These are phyloP conservation scores for Trichopus zeylanicus DNA, from an alignment of 116 monocot genomes.

Conservation along the genomic window DNA sequence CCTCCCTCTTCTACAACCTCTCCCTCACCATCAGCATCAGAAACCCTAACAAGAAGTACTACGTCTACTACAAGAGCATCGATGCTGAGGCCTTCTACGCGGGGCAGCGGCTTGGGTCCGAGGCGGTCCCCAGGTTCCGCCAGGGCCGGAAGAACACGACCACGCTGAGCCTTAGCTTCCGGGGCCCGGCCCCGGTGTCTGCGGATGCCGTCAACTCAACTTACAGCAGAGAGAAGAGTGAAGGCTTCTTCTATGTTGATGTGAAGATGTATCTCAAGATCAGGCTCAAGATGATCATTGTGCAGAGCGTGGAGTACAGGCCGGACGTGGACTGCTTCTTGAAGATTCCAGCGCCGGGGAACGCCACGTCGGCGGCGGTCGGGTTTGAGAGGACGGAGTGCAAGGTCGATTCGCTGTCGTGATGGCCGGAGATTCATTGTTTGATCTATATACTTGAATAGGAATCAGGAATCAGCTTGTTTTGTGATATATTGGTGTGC, in stretches of 20 bases:
- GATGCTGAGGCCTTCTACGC: background rate
- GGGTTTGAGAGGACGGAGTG: constrained; percentile 27
- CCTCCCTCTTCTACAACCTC: constrained; percentile 4
- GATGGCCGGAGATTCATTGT: too few species aligned
- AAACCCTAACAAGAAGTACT: background rate
- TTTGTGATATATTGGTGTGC: too few species aligned
- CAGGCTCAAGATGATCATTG: constrained; percentile 33
- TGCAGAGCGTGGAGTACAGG: constrained; percentile 29
- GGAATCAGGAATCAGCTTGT: too few species aligned
- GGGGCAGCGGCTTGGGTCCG: background rate
- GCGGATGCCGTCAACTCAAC: constrained; percentile 1
- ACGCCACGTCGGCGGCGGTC: background rate
- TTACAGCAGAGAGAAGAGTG: constrained; percentile 5
- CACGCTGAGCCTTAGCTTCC: background rate
- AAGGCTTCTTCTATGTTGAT: constrained; percentile 21
- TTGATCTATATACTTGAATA: too few species aligned
- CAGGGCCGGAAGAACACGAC: background rate
- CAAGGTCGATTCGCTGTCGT: constrained; percentile 10
- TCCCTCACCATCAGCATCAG: background rate
- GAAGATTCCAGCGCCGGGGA: constrained; percentile 18
- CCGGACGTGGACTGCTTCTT: constrained; percentile 22
- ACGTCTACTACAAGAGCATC: background rate
- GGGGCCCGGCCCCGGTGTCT: background rate
- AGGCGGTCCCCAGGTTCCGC: background rate
- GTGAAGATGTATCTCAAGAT: constrained; percentile 20